These are phyloP conservation scores for Penicillium sp. DNA, from an alignment of 2,329 filamentous ascomycete genomes.

Conservation along the genomic window DNA sequence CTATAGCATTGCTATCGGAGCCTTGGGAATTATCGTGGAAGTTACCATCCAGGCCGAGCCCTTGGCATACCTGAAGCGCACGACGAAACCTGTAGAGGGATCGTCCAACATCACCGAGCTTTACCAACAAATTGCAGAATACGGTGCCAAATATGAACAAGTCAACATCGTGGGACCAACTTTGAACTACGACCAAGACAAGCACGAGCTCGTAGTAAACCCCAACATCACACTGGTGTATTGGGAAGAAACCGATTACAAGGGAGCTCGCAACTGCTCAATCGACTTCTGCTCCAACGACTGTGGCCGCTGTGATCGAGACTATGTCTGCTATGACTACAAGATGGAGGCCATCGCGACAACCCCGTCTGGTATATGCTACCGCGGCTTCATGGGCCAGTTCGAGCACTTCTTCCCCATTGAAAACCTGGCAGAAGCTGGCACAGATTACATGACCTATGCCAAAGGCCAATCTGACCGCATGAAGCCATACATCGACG, in stretches of 20 bases:
- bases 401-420: constrained; percentile 25
- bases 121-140: constrained; percentile 10
- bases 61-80: constrained; percentile 13
- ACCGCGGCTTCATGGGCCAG: constrained; percentile 19
- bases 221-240: constrained; percentile 12
- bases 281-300: constrained; percentile 25
- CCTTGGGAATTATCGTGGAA: constrained; percentile 23
- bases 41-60: constrained; percentile 21
- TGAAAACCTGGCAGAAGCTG: constrained; percentile 16
- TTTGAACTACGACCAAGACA: constrained; percentile 17
- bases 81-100: constrained; percentile 15
- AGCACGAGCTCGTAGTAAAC: constrained; percentile 11
- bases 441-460: constrained; percentile 15
- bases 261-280: constrained; percentile 20
- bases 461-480: constrained; percentile 14
- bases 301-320: constrained; percentile 20
- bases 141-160: constrained; percentile 17
- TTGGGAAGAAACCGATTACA: constrained; percentile 21
- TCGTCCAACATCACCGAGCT: constrained; percentile 15
- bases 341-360: constrained; percentile 16
- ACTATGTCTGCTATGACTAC: constrained; percentile 26
- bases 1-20: constrained; percentile 20
- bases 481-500: constrained; percentile 19
- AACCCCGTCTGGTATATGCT: constrained; percentile 19
- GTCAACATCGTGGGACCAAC: constrained; percentile 20